Base-by-base conservation (phyloP, 352 stramenopile species). In the Phytophthora fragariaefolia region DNA sequence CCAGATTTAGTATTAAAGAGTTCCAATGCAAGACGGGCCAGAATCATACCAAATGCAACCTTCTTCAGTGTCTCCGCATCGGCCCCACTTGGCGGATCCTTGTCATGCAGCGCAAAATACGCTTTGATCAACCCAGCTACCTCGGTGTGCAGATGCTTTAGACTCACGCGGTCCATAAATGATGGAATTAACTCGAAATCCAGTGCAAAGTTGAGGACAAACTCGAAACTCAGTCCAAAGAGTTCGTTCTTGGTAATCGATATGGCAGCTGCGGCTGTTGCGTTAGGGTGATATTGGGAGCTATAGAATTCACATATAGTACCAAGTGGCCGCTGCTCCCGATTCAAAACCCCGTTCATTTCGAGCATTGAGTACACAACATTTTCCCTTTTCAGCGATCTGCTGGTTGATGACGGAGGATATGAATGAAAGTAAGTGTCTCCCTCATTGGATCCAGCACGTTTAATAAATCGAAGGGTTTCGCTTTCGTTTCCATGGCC, bases 251-350 rank as follows among this genome's bases (percentile, higher is more conserved):
- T 87, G 4, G 67, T 40, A 4, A 75, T 49, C 3, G 54, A 43
- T 4, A 75, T 52, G 34, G 50, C 56, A 22, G 62, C 52, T 23
- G 52, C 46, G 13, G 67, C 32, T 17, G 45, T 27, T n/a, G 40
- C 61, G 30, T 68, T 75, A 0, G 79, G 66, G 45, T 85, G 66
- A 49, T 90, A 76, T 18, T 83, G 72, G 4, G 70, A 53, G 40
- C 82, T 88, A 60, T 94, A 94, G 54, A 90, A 92, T 48, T 92
- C 86, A 22, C 82, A 90, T 26, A 94, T 89, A 12, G 83, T 82
- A 6, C 71, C 69, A 0, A 94, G 61, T 5, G 86, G 77, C n/a
- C 85, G 87, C 55, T 87, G 79, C 32, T 94, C 84, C 4, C 84
- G 79, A 20, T 70, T 81, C 2, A 94, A 53, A 10, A 93, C 71